Base-by-base conservation (phyloP, 495 filamentous ascomycete genomes). In the Usnea hakonensis region DNA sequence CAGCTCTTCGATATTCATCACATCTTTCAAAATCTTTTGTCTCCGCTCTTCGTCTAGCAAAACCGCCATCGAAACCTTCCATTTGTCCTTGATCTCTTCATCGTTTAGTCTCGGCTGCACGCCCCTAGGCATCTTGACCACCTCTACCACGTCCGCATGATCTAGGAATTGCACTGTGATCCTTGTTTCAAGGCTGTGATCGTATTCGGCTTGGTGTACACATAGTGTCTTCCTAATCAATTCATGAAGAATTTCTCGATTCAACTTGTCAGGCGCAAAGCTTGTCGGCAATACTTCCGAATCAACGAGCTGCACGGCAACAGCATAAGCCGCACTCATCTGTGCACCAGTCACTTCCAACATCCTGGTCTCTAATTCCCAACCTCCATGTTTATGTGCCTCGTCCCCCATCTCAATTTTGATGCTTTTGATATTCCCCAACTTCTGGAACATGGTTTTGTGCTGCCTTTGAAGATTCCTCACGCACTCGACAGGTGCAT, bases 251-350 rank as follows among this genome's bases (percentile, higher is more conserved):
- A 40, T n/a, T 5, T 57, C 55, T 33, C 55, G 55, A n/a, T 57
- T 26, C 13, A 57, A 35, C n/a, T 9, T 19, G 26, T 57, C 55
- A 3, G 0, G 3, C 10, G 17, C 26, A 26, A 21, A 57, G 11
- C 40, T 33, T 6, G 38, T 35, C n/a, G 40, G 5, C 1, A 57
- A n/a, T n/a, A 57, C 55, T n/a, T 57, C 35, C 26, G 35, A 9
- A 14, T 57, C 55, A 5, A 57, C 55, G 6, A 41, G 35, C 55
- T 57, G 55, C n/a, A n/a, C 26, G 32, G 55, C 55, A 33, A 40
- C 26, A 14, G 40, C n/a, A 16, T 57, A 57, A 1, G 55, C 17
- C n/a, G 55, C 55, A n/a, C 36, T 23, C 10, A 57, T 0, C 35
- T 57, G 55, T 1, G 55, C 32, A 19, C 55, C 55, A 5, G 35